Conservation (phyloP, 495 filamentous ascomycete species). For the Hypoxylon fuscum region DNA sequence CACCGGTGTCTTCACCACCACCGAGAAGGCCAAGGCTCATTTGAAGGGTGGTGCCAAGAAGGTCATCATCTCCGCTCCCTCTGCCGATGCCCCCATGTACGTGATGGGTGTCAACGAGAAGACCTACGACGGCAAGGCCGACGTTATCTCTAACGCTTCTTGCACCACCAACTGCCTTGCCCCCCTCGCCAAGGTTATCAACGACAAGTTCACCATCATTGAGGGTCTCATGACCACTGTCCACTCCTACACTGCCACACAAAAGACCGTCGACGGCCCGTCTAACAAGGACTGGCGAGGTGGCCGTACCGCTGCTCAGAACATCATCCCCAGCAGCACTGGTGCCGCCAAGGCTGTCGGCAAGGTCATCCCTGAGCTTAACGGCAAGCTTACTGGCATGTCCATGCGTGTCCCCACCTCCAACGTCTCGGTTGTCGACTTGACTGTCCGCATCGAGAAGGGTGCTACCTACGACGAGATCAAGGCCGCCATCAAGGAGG, state of each 20-base stretch:
- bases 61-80: conserved; percentile 99
- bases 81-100: conserved; percentile 99
- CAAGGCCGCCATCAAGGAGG: conserved; percentile 90
- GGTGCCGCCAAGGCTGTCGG: conserved; percentile 99
- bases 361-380: conserved; percentile 96
- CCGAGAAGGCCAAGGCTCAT: conserved; percentile 92
- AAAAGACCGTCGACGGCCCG: conserved; percentile 99
- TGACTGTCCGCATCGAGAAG: conserved; percentile 95
- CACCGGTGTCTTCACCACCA: conserved; percentile 99
- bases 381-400: conserved; percentile 99
- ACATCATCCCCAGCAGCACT: conserved; percentile 99
- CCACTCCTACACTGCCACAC: conserved; percentile 99
- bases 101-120: conserved; percentile 99
- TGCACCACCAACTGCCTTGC: conserved; percentile 99
- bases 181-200: conserved; percentile 97
- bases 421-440: conserved; percentile 99
- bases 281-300: conserved; percentile 99
- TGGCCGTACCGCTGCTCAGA: conserved; percentile 97
- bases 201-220: conserved; percentile 96
- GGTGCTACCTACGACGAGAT: conserved; percentile 88
- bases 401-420: conserved; percentile 97
- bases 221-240: conserved; percentile 99
- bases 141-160: conserved; percentile 98
- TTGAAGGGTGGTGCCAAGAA: conserved; percentile 99
- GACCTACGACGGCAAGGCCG: conserved; percentile 85